Conservation (phyloP, 2,329 filamentous ascomycete species). For the Ophiognomonia clavigignenti-juglandacearum region DNA sequence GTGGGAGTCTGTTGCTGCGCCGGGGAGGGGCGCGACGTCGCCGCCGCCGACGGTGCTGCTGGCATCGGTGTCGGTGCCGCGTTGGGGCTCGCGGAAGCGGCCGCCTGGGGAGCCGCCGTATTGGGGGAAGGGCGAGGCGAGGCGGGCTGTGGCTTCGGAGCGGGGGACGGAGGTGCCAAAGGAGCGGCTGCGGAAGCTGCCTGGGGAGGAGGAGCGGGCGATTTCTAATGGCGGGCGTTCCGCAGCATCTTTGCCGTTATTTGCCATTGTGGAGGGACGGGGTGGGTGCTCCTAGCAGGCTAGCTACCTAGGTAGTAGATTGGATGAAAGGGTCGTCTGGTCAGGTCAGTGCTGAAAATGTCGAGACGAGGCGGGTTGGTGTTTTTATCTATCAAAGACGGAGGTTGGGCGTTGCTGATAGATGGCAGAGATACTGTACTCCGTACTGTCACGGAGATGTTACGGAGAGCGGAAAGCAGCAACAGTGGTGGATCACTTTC, state of each 20-base stretch:
- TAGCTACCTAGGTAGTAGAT: too few relatives aligned
- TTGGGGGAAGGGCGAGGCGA: constrained; percentile 53
- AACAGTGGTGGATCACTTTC: too few relatives aligned
- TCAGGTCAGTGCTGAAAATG: too few relatives aligned
- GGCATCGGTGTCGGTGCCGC: constrained; percentile 36
- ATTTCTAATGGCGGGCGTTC: constrained; percentile 30
- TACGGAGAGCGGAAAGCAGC: too few relatives aligned
- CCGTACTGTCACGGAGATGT: too few relatives aligned
- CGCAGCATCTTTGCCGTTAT: constrained; percentile 22
- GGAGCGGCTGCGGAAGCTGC: constrained; percentile 39
- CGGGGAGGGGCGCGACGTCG: constrained; percentile 57
- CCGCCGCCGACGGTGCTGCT: constrained; percentile 31
- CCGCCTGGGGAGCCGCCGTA: constrained; percentile 25
- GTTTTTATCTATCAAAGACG: too few relatives aligned
- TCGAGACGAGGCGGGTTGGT: too few relatives aligned
- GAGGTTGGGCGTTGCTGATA: too few relatives aligned
- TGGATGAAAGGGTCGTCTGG: neutral
- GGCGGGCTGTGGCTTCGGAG: constrained; percentile 55
- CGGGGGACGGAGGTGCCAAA: constrained; percentile 51
- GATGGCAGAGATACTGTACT: too few relatives aligned
- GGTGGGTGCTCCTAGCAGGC: too few relatives aligned
- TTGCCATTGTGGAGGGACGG: too few relatives aligned
- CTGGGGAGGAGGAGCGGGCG: constrained; percentile 41
- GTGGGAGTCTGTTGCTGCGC: constrained; percentile 52
- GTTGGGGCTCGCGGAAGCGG: constrained; percentile 7